phyloP scores from a whole-genome alignment of 148 eudicot species.

The Nyssa sinensis region DNA sequence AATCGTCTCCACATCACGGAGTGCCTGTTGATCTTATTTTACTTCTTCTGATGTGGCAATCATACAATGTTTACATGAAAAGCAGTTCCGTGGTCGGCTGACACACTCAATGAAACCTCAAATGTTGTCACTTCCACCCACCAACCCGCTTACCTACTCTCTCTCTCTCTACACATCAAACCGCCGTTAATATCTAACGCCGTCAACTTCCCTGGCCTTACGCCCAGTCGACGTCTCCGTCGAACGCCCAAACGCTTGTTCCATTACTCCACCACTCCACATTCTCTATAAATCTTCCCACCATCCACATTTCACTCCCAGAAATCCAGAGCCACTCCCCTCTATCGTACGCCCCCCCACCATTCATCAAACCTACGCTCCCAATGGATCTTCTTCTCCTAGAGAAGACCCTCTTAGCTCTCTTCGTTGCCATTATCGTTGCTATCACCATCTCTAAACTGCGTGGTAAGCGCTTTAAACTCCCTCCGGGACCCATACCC shows the following conservation, averaged over 20 bases:
- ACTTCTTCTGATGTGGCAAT: too few relatives aligned
- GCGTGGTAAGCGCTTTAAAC: conserved; percentile 45
- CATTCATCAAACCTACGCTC: not conserved
- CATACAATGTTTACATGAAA: too few relatives aligned
- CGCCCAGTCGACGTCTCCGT: too few relatives aligned
- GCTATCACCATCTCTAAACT: conserved; percentile 53
- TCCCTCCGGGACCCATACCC: conserved; percentile 76
- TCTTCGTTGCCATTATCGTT: conserved; percentile 37
- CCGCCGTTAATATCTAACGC: conserved; percentile 13
- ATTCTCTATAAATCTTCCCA: not conserved
- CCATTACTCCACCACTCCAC: not conserved
- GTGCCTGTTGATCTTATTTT: too few relatives aligned
- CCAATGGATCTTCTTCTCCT: conserved; percentile 57
- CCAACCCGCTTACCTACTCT: conserved; percentile 12
- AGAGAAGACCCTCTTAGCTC: conserved; percentile 51
- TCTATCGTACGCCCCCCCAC: not conserved
- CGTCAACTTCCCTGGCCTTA: too few relatives aligned
- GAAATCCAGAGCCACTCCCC: not conserved
- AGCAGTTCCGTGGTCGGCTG: too few relatives aligned
- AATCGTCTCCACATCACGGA: too few relatives aligned
- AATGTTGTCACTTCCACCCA: too few relatives aligned
- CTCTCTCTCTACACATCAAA: not conserved
- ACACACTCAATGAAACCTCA: too few relatives aligned
- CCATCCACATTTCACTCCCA: not conserved
- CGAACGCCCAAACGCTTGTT: not conserved